Conservation (phyloP, 2,329 filamentous ascomycete species). For the Xylariaceae sp. region DNA sequence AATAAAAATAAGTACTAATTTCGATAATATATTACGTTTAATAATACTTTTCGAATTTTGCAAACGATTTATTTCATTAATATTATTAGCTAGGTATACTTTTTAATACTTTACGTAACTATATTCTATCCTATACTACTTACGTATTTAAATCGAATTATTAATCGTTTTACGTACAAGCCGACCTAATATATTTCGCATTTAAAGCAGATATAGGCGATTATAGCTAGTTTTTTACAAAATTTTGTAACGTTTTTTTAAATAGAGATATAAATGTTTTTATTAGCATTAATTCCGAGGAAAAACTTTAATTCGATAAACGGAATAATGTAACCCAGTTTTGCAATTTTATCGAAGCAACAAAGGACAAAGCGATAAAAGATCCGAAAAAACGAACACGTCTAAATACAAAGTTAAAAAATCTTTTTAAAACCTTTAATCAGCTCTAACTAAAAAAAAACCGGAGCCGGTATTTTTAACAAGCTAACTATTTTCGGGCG, state of each 20-base stretch:
- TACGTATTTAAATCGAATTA: not conserved
- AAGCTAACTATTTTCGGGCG: not conserved
- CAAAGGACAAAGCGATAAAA: not conserved
- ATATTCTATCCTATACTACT: not conserved
- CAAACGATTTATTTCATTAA: not conserved
- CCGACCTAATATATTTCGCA: not conserved
- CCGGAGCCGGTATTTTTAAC: not conserved
- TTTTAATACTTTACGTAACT: not conserved
- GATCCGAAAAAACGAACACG: not conserved
- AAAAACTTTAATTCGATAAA: not conserved
- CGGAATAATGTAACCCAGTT: not conserved
- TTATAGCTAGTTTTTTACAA: not conserved
- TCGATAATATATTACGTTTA: not conserved
- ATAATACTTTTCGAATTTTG: no score
- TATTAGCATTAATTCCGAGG: not conserved
- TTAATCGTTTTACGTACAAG: not conserved
- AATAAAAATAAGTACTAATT: not conserved
- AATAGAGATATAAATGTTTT: not conserved
- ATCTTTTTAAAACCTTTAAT: not conserved
- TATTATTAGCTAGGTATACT: not conserved
- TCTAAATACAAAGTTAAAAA: not conserved
- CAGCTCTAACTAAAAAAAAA: not conserved
- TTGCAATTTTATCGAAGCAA: not conserved
- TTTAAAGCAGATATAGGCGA: not conserved
- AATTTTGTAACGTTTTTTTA: not conserved